A percentile compares a stretch with the other conserved stretches of the same genome.
Evolutionary conservation across 352 stramenopile species (phyloP).

Genomic region (Phytopythium litorale): DNA sequence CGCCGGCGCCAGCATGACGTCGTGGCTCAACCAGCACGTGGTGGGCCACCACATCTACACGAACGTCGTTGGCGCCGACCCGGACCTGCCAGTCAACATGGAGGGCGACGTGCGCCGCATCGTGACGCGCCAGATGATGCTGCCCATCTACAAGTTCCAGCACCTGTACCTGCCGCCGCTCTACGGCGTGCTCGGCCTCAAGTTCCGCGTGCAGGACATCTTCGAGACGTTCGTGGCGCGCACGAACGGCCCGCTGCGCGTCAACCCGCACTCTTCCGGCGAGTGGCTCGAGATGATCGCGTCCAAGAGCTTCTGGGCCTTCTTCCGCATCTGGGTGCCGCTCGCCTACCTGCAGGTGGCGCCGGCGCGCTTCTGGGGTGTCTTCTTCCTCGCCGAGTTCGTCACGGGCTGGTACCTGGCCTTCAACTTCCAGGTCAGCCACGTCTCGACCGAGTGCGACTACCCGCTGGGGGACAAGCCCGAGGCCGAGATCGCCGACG

Average conservation of each 20-base stretch:
- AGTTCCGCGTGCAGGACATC: constrained; percentile 92
- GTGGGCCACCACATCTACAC: constrained; percentile 96
- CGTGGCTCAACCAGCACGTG: constrained; percentile 95
- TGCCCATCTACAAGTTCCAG: constrained; percentile 90
- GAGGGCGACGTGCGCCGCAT: constrained; percentile 84
- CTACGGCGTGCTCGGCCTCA: constrained; percentile 93
- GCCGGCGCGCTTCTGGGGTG: constrained; percentile 54
- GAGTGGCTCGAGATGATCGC: constrained; percentile 83
- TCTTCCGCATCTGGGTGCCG: constrained; percentile 89
- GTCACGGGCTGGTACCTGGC: constrained; percentile 91
- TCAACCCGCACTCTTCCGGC: constrained; percentile 83
- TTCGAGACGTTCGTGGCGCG: constrained; percentile 85
- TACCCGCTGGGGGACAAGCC: constrained; percentile 76
- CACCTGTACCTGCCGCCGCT: constrained; percentile 92
- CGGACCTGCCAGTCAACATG: constrained; percentile 90
- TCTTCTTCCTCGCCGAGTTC: constrained; percentile 88
- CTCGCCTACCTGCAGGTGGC: constrained; percentile 69
- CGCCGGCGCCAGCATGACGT: constrained; percentile 88
- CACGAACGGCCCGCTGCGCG: constrained; percentile 87
- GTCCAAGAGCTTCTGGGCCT: constrained; percentile 87
- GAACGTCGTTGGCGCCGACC: constrained; percentile 91
- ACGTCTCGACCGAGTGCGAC: constrained; percentile 88
- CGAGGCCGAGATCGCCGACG: constrained; percentile 65
- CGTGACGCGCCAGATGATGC: constrained; percentile 81
- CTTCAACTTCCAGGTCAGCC: constrained; percentile 93